Evolutionary conservation across 2,329 filamentous ascomycete species (phyloP).

Genomic region (Fusarium musae): DNA sequence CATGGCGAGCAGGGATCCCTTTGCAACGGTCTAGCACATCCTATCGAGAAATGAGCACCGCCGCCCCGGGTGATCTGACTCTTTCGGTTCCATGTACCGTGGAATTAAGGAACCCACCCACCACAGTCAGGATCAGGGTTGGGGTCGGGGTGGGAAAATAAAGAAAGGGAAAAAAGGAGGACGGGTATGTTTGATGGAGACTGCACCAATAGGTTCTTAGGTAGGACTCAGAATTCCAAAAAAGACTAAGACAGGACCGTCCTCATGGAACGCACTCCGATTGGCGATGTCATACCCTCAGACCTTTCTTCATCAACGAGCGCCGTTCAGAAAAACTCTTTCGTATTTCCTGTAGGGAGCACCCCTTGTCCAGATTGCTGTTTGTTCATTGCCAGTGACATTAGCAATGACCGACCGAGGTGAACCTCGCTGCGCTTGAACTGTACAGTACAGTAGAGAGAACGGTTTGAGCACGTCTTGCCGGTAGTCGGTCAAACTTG

Average conservation of each 20-base stretch:
- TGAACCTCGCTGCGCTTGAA: neutral
- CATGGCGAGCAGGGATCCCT: conserved; percentile 36
- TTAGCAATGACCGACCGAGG: neutral
- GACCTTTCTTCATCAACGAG: conserved; percentile 28
- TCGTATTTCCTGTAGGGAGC: conserved; percentile 19
- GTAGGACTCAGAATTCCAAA: conserved; percentile 22
- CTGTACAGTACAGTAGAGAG: neutral
- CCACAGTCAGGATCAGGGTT: neutral
- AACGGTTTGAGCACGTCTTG: neutral
- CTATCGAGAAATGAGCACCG: conserved; percentile 13
- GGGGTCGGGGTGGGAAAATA: conserved; percentile 9
- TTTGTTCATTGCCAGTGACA: conserved; percentile 11
- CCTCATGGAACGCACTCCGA: conserved; percentile 43
- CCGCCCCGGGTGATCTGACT: conserved; percentile 30
- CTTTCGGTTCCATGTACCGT: conserved; percentile 32
- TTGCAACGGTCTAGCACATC: conserved; percentile 14
- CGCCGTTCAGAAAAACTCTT: conserved; percentile 19
- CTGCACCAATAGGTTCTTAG: neutral
- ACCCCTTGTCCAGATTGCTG: conserved; percentile 31
- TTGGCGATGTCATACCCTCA: conserved; percentile 32
- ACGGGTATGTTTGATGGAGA: neutral
- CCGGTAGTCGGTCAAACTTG: neutral
- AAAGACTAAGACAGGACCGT: conserved; percentile 40
- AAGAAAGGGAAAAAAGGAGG: conserved; percentile 17
- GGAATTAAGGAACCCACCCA: conserved; percentile 11